Evolutionary conservation across 2,329 filamentous ascomycete species (phyloP).

Genomic region (Zymoseptoria tritici): DNA sequence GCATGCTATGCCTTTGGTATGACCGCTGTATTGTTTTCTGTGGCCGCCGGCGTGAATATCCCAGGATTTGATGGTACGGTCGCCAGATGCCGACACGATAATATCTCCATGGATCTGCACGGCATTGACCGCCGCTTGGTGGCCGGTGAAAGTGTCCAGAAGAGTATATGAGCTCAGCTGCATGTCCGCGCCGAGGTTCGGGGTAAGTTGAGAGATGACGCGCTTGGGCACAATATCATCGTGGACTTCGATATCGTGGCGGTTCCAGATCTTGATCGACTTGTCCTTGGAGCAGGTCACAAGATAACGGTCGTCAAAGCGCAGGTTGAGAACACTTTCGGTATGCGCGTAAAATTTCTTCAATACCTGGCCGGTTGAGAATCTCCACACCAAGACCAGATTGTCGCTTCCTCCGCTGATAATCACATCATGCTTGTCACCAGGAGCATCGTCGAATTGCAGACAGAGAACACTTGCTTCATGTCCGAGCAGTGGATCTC

Average conservation of each 20-base stretch:
- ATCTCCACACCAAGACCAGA: conserved; percentile 83
- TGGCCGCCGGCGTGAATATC: conserved; percentile 74
- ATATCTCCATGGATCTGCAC: conserved; percentile 82
- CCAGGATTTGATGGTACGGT: conserved; percentile 92
- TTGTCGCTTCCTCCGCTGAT: conserved; percentile 92
- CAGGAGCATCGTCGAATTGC: conserved; percentile 80
- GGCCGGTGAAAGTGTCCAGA: conserved; percentile 73
- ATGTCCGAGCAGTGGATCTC: conserved; percentile 66
- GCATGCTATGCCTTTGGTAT: conserved; percentile 92
- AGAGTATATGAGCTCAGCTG: conserved; percentile 63
- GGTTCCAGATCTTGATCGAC: conserved; percentile 93
- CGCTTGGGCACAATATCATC: conserved; percentile 31
- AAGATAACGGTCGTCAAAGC: conserved; percentile 83
- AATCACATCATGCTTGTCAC: conserved; percentile 71
- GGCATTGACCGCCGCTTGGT: conserved; percentile 88
- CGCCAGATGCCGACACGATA: conserved; percentile 90
- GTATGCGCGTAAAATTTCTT: conserved; percentile 73
- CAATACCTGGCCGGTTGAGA: conserved; percentile 79
- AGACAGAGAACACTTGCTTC: conserved; percentile 83
- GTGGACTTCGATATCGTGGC: conserved; percentile 52
- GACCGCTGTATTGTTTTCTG: conserved; percentile 66
- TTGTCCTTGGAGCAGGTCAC: conserved; percentile 98
- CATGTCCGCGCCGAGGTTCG: conserved; percentile 40
- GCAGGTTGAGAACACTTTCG: conserved; percentile 88
- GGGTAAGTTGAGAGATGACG: conserved; percentile 33